Evolutionary conservation across 192 early-diverging fungal genomes (phyloP).

Genomic region (Umbelopsis isabellina): DNA sequence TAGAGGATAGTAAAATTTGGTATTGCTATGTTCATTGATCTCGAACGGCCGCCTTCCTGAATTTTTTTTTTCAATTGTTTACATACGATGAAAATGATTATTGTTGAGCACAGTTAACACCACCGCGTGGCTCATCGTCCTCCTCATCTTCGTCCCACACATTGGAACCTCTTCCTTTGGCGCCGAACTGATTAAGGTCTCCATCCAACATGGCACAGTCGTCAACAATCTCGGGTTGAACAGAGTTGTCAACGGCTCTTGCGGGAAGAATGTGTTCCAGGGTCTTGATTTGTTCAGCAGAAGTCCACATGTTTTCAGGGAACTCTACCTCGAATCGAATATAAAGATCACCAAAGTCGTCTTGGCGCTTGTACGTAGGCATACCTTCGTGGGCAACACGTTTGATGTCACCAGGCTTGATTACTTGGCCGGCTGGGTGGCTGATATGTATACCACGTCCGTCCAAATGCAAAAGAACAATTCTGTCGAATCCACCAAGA

Average conservation of each 20-base stretch:
- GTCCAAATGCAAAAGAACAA: constrained; percentile 83
- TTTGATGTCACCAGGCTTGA: constrained; percentile 89
- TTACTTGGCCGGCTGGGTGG: constrained; percentile 81
- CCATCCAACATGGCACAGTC: constrained; percentile 47
- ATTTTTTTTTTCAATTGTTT: no score
- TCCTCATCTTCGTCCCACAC: constrained; percentile 58
- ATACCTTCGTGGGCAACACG: constrained; percentile 90
- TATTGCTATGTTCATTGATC: no score
- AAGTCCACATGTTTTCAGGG: constrained; percentile 60
- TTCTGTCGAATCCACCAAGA: constrained; percentile 86
- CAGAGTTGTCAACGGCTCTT: constrained; percentile 13
- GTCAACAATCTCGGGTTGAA: constrained; percentile 52
- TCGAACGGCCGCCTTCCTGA: no score
- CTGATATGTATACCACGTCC: constrained; percentile 83
- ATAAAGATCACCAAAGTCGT: constrained; percentile 87
- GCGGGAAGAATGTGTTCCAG: constrained; percentile 35
- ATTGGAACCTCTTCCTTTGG: constrained; percentile 42
- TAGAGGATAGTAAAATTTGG: no score
- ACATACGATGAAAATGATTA: constrained; percentile 11
- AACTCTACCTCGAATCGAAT: constrained; percentile 88
- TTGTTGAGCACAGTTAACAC: constrained; percentile 56
- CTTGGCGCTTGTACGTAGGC: constrained; percentile 74
- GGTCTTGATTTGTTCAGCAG: constrained; percentile 38
- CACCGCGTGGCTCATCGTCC: constrained; percentile 38
- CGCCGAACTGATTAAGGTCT: constrained; percentile 51